A percentile compares a stretch with the other conserved stretches of the same genome.
Evolutionary conservation across 2,329 filamentous ascomycete genomes (phyloP).

Genomic region (Paecilomyces dactylethromorphus): DNA sequence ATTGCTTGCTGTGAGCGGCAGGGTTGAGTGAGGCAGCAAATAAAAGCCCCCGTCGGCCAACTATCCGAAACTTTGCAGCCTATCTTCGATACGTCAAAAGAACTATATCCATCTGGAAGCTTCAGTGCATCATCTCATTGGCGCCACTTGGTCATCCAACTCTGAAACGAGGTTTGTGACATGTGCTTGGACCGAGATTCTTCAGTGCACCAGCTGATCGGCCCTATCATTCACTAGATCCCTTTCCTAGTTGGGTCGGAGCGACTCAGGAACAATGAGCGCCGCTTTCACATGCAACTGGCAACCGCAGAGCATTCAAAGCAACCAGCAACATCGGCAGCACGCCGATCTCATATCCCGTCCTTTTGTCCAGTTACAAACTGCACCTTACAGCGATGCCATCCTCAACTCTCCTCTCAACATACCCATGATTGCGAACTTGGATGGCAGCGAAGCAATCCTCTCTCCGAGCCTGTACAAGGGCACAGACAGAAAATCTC

Average conservation of each 20-base stretch:
- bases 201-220: background rate
- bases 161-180: background rate
- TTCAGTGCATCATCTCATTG: background rate
- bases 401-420: slow-evolving; percentile 2
- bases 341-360: background rate
- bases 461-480: slow-evolving; percentile 6
- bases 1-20: background rate
- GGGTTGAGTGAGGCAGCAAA: background rate
- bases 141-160: background rate
- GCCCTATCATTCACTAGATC: background rate
- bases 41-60: background rate
- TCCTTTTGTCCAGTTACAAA: slow-evolving; percentile 8
- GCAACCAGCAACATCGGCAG: background rate
- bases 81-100: background rate
- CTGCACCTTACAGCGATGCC: slow-evolving; percentile 2
- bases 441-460: slow-evolving; percentile 6
- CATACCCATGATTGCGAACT: slow-evolving; percentile 5
- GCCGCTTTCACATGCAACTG: background rate
- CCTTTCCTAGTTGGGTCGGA: background rate
- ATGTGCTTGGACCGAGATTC: background rate
- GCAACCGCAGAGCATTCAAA: background rate
- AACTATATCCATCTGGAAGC: background rate
- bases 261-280: background rate
- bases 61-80: background rate
- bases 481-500: slow-evolving; percentile 13